A percentile compares a stretch with the other conserved stretches of the same genome.
Evolutionary conservation across 768 basidiomycete genomes (phyloP).

Genomic region (Auricularia cornea): DNA sequence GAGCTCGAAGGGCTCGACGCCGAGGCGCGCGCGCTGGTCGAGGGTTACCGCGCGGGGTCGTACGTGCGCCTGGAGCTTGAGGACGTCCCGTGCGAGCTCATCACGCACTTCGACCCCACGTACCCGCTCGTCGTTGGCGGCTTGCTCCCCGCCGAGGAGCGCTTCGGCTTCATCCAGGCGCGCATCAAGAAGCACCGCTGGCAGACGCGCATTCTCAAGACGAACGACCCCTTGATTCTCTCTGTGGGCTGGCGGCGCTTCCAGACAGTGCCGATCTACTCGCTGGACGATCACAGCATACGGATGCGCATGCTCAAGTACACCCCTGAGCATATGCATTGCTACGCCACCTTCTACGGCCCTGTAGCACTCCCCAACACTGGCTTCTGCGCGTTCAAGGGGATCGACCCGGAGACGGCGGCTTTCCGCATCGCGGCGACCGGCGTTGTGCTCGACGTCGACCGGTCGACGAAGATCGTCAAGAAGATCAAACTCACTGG

Average conservation of each 20-base stretch:
- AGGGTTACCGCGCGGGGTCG: slow-evolving; percentile 82
- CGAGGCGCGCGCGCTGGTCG: slow-evolving; percentile 72
- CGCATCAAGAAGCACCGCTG: slow-evolving; percentile 95
- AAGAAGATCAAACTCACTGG: slow-evolving; percentile 98
- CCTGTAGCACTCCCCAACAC: slow-evolving; percentile 89
- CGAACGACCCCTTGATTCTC: slow-evolving; percentile 92
- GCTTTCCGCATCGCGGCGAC: slow-evolving; percentile 90
- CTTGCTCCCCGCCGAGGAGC: slow-evolving; percentile 79
- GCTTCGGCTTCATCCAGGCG: slow-evolving; percentile 89
- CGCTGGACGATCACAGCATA: slow-evolving; percentile 94
- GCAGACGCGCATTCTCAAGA: slow-evolving; percentile 87
- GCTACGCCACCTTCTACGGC: slow-evolving; percentile 95
- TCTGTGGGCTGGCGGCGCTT: slow-evolving; percentile 98
- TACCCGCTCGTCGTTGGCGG: slow-evolving; percentile 93
- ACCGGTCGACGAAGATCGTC: slow-evolving; percentile 88
- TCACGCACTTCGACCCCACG: slow-evolving; percentile 85
- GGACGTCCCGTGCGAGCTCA: slow-evolving; percentile 81
- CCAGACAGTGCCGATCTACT: slow-evolving; percentile 91
- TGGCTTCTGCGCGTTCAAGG: slow-evolving; percentile 96
- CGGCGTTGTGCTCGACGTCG: slow-evolving; percentile 89
- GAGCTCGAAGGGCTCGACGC: slow-evolving; percentile 78
- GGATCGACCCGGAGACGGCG: slow-evolving; percentile 51
- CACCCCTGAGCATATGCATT: slow-evolving; percentile 99
- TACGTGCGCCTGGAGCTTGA: slow-evolving; percentile 89
- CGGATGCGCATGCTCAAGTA: slow-evolving; percentile 99